Evolutionary conservation across 192 early-diverging fungal species (phyloP), one percentile per base, ranked within the genome.

Genomic region (Rhizoclosmatium sp.): DNA sequence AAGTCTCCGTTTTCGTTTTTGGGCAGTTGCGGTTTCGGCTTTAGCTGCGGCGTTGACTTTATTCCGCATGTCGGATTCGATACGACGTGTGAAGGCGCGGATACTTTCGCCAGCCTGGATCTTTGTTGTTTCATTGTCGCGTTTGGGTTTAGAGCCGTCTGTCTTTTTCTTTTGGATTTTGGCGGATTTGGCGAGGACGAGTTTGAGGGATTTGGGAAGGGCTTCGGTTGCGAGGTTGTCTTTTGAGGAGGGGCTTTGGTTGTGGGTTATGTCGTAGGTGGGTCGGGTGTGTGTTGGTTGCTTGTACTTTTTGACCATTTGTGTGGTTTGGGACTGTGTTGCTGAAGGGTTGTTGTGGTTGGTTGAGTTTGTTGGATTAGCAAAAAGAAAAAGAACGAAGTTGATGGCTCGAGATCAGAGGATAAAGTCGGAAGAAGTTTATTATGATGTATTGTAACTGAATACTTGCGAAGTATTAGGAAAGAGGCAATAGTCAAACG

Each of bases 261-360:
- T 75, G 59, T 46, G 39, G 61, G 19, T 46, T 5, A 31, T n/a
- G 21, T 4, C 21, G 58, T 16, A 16, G 4, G 59, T 56, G 7
- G 40, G 59, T 14, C 40, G 31, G 10, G 61, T 12, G n/a, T 14
- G 72, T 12, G 59, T 44, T 21, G 59, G 59, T 39, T 75, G 59
- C 44, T 75, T 75, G 72, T 75, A 75, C 72, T 75, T 75, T 45
- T 75, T 75, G 59, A 10, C 72, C 19, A 46, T 75, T 40, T 10
- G 21, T 5, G 47, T 9, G 46, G 31, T 58, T 51, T 31, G 31
- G 31, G 31, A 31, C 21, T 31, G 19, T 14, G 64, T 31, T 31
- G 31, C 31, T 31, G 31, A 31, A 31, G 31, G 31, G 31, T 31
- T 31, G 31, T 31, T 31, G 19, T 4, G 2, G 0, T 69, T 3